Percentiles rank a stretch among this genome's conserved stretches.
Evolutionary conservation across 352 stramenopile genomes (phyloP).

Genomic region (Peronosclerospora sorghi): DNA sequence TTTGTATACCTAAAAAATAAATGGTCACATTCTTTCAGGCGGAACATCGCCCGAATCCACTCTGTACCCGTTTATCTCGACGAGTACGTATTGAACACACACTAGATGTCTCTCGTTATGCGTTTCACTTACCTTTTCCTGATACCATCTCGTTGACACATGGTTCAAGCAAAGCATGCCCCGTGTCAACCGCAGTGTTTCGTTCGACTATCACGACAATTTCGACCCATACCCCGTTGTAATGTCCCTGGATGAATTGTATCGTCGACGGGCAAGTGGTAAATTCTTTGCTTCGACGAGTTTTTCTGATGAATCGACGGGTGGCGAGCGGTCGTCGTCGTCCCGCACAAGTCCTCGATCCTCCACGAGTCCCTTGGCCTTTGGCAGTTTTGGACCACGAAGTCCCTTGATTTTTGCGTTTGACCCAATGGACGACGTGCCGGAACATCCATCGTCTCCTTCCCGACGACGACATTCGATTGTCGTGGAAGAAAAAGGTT

Average conservation of each 20-base stretch:
- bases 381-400: slow-evolving; percentile 42
- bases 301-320: slow-evolving; percentile 51
- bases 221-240: slow-evolving; percentile 25
- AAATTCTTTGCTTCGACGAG: slow-evolving; percentile 33
- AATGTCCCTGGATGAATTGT: slow-evolving; percentile 40
- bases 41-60: slow-evolving; percentile 37
- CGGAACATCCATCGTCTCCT: slow-evolving; percentile 22
- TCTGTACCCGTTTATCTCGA: slow-evolving; percentile 44
- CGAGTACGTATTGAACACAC: slow-evolving; percentile 55
- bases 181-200: slow-evolving; percentile 63
- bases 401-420: slow-evolving; percentile 75
- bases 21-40: slow-evolving; percentile 19
- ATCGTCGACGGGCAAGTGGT: slow-evolving; percentile 30
- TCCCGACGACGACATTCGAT: slow-evolving; percentile 6
- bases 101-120: too few species aligned
- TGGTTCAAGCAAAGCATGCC: slow-evolving; percentile 36
- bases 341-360: slow-evolving; percentile 41
- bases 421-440: slow-evolving; percentile 57
- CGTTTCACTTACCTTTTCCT: background rate
- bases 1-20: background rate
- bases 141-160: background rate
- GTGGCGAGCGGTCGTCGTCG: slow-evolving; percentile 22
- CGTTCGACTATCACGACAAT: slow-evolving; percentile 63
- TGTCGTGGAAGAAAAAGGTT: slow-evolving; percentile 18
- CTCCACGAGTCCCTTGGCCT: slow-evolving; percentile 44